Base-by-base conservation (phyloP, 2,329 filamentous ascomycete species). In the Verticillium tricorpus region DNA sequence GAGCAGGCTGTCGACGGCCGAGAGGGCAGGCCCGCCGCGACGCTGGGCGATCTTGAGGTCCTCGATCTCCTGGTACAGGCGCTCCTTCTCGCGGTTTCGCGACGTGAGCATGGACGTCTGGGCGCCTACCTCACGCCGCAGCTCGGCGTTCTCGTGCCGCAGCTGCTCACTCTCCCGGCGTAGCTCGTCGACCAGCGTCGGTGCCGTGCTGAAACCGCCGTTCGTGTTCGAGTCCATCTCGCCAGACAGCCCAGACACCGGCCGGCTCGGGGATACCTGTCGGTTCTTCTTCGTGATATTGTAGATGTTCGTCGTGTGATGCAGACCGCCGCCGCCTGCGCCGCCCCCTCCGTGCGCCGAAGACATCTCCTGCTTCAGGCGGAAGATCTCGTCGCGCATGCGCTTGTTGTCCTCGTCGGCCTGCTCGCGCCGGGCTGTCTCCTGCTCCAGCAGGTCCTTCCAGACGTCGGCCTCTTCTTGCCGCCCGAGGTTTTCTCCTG, bases 41-140 rank as follows among this genome's bases (percentile, higher is more conserved):
- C 93, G 88, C 67, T 93, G 89, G 1, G 90, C 87, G 69, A 98
- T 87, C 77, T 98, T 99, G 65, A 99, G 82, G 64, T 97, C 93
- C 76, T 99, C 95, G 65, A 98, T 98, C 73, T 99, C 94, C 72
- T 97, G 92, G 74, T 98, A 96, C 9, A 99, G 82, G 5, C 93
- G 87, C 72, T 98, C 93, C 72, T 97, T 96, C 72, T 99, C 95
- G 31, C 93, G 90, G 71, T 97, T 97, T 28, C 95, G 86, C 39
- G 95, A 98, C 1, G 94, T 97, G 37, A 99, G 84, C 92, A 99
- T 98, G 0, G 93, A 97, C 1, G 93, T 96, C 73, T 99, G 95
- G 2, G 95, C 95, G 64, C 93, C 92, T 34, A 98, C 91, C 74
- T 98, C 93, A 60, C 93, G 90, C 60, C 94, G 87, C 35, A 99